phyloP scores from a whole-genome alignment of 305 asterid genomes.

The Withania somnifera region DNA sequence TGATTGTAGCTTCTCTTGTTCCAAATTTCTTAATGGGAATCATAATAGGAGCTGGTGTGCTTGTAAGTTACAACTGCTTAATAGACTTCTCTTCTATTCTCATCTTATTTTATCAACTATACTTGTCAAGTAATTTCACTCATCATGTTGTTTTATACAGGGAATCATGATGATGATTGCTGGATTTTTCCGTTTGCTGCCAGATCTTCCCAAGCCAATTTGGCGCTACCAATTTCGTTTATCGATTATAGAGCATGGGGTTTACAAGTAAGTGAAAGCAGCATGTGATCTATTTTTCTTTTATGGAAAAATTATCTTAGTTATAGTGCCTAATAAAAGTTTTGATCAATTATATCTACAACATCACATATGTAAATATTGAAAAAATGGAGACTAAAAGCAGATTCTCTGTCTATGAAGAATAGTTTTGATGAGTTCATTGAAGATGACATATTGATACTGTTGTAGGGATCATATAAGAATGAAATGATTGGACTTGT shows the following conservation, averaged over 20 bases:
- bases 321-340: neutral
- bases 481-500: conserved; percentile 64
- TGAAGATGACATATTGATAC: neutral
- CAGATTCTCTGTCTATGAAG: neutral
- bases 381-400: neutral
- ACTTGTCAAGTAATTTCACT: neutral
- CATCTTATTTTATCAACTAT: neutral
- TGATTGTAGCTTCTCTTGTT: conserved; percentile 84
- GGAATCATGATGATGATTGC: conserved; percentile 98
- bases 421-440: neutral
- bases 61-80: conserved; percentile 33
- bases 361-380: neutral
- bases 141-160: conserved; percentile 18
- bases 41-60: conserved; percentile 86
- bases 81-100: neutral
- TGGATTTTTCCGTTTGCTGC: conserved; percentile 79
- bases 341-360: neutral
- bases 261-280: conserved; percentile 44
- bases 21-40: conserved; percentile 95
- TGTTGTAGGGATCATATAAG: conserved; percentile 64
- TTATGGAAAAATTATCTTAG: neutral
- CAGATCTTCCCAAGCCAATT: conserved; percentile 74
- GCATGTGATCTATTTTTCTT: neutral
- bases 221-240: conserved; percentile 90
- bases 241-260: conserved; percentile 82